These are phyloP conservation scores for Glebionis coronaria DNA, from an alignment of 129 eudicot genomes.

Conservation along the genomic window DNA sequence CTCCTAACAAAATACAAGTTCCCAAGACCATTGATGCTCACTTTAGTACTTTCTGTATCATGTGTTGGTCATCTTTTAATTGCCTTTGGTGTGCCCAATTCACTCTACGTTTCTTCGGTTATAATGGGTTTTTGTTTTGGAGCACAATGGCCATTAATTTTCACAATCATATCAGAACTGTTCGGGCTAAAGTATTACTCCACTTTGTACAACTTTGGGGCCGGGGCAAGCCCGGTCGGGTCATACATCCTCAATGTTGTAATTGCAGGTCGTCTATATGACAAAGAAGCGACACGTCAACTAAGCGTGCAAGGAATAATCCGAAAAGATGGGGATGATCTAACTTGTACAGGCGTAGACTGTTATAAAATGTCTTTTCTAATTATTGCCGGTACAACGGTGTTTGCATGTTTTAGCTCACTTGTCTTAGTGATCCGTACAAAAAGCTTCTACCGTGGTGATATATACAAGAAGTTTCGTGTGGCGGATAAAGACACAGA, in stretches of 20 bases:
- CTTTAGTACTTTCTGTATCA: constrained; percentile 47
- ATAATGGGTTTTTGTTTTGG: constrained; percentile 66
- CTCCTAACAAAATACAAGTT: constrained; percentile 56
- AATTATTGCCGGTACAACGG: constrained; percentile 48
- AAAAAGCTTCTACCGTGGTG: constrained; percentile 50
- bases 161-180: constrained; percentile 58
- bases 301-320: constrained; percentile 36
- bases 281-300: constrained; percentile 52
- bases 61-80: constrained; percentile 70
- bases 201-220: constrained; percentile 55
- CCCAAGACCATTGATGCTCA: constrained; percentile 73
- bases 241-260: constrained; percentile 55
- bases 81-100: constrained; percentile 61
- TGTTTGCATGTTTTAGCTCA: constrained; percentile 50
- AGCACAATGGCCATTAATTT: constrained; percentile 71
- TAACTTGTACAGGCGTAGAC: constrained; percentile 49
- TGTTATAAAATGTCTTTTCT: constrained; percentile 58
- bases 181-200: constrained; percentile 71
- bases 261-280: constrained; percentile 59
- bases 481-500: constrained; percentile 19
- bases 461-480: constrained; percentile 63
- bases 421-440: constrained; percentile 57
- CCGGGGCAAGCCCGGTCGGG: constrained; percentile 66
- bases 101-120: constrained; percentile 53
- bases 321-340: constrained; percentile 49